phyloP scores from a whole-genome alignment of 768 basidiomycete species.

The Antrodiella citrinella region DNA sequence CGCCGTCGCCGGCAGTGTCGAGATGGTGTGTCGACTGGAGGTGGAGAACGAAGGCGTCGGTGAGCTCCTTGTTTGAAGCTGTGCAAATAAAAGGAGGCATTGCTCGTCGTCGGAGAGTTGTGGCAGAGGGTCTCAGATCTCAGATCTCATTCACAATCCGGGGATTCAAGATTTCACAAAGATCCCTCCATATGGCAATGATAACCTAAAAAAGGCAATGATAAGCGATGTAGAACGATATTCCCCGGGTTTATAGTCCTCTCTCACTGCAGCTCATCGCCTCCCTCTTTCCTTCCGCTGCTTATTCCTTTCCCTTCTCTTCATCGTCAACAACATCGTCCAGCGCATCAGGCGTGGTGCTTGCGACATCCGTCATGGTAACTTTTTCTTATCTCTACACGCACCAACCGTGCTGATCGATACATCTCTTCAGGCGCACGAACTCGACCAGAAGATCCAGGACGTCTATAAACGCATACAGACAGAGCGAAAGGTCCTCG shows the following conservation, averaged over 20 bases:
- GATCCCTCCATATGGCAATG: slow-evolving; percentile 7
- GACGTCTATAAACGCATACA: slow-evolving; percentile 85
- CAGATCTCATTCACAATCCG: too few species aligned
- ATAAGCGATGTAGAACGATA: not conserved
- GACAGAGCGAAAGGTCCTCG: slow-evolving; percentile 88
- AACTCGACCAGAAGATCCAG: slow-evolving; percentile 90
- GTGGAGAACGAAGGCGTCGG: slow-evolving; percentile 34
- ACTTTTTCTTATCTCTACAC: slow-evolving; percentile 1
- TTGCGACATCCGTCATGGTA: slow-evolving; percentile 16
- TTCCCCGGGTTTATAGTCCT: not conserved
- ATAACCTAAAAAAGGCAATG: slow-evolving; percentile 2
- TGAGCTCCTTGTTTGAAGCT: slow-evolving; percentile 33
- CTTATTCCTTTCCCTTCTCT: slow-evolving; percentile 3
- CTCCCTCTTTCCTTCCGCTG: not conserved
- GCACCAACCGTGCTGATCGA: slow-evolving; percentile 3
- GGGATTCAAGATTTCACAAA: too few species aligned
- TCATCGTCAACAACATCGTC: slow-evolving; percentile 7
- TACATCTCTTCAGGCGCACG: slow-evolving; percentile 27
- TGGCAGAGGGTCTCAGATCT: slow-evolving; percentile 23
- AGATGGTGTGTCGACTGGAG: slow-evolving; percentile 42
- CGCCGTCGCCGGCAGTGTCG: slow-evolving; percentile 25
- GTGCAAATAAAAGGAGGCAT: slow-evolving; percentile 18
- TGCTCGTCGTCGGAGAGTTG: slow-evolving; percentile 12
- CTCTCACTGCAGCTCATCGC: slow-evolving; percentile 8
- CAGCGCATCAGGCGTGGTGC: slow-evolving; percentile 3